Conservation (phyloP, 2,329 filamentous ascomycete genomes). For the Cladosporium sp. region DNA sequence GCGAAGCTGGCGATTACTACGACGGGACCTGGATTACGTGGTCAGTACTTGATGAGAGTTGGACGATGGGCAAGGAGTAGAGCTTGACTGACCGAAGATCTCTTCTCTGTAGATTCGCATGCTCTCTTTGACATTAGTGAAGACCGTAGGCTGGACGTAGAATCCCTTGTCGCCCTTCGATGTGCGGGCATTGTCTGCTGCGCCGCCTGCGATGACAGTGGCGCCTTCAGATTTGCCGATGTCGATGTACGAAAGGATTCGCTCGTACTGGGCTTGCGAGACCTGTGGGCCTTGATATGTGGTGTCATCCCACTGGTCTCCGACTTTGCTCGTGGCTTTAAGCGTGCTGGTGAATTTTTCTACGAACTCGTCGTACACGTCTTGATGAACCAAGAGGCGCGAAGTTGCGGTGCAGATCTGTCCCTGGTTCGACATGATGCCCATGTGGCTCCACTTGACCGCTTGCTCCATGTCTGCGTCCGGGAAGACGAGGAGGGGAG, state of each 20-base stretch:
- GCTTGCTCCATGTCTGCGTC: slow-evolving; percentile 34
- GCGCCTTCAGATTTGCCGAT: slow-evolving; percentile 19
- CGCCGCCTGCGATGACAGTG: slow-evolving; percentile 14
- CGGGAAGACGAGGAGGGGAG: slow-evolving; percentile 50
- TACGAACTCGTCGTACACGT: slow-evolving; percentile 59
- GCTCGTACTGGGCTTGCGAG: slow-evolving; percentile 61
- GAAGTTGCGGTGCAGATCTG: slow-evolving; percentile 55
- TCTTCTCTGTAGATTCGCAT: slow-evolving; percentile 41
- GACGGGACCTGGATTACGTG: slow-evolving; percentile 28
- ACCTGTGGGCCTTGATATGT: slow-evolving; percentile 69
- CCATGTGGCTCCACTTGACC: slow-evolving; percentile 59
- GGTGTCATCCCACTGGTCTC: slow-evolving; percentile 61
- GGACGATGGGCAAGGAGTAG: too few relatives aligned
- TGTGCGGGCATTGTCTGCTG: slow-evolving; percentile 7
- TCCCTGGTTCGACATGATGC: slow-evolving; percentile 53
- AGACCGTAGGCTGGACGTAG: slow-evolving; percentile 14
- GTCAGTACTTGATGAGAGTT: too few relatives aligned
- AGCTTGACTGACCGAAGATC: slow-evolving; percentile 30
- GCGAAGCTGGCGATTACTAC: slow-evolving; percentile 38
- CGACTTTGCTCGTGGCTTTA: slow-evolving; percentile 56
- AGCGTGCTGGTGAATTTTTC: slow-evolving; percentile 55
- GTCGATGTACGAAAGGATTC: slow-evolving; percentile 63
- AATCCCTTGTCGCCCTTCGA: slow-evolving; percentile 13
- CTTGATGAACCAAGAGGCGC: slow-evolving; percentile 50
- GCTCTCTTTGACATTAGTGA: slow-evolving; percentile 34